These are phyloP conservation scores for Pichia nanzhaoensis DNA, from an alignment of 805 yeast genomes.

Conservation along the genomic window DNA sequence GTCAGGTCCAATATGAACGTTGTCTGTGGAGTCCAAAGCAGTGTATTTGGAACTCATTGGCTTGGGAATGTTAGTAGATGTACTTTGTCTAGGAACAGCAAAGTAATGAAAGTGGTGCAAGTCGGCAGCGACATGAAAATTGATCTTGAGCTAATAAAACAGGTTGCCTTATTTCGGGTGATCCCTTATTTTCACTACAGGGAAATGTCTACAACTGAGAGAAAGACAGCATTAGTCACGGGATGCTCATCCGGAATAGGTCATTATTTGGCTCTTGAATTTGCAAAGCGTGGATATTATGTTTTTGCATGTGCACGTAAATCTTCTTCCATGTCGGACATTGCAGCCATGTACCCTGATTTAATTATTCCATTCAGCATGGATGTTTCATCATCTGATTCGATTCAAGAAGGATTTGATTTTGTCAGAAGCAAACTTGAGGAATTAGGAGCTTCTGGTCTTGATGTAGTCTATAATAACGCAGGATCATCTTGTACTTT, in stretches of 20 bases:
- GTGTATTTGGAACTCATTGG: constrained; percentile 3
- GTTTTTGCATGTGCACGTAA: constrained; percentile 76
- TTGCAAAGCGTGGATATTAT: constrained; percentile 37
- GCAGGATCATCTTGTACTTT: constrained; percentile 57
- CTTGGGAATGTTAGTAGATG: not conserved
- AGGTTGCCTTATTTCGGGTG: not conserved
- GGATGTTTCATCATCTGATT: constrained; percentile 51
- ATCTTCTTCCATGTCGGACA: constrained; percentile 48
- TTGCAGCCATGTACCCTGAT: constrained; percentile 31
- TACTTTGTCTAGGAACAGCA: not conserved
- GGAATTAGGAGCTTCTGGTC: constrained; percentile 21
- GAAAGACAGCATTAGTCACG: constrained; percentile 41
- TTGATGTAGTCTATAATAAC: constrained; percentile 64
- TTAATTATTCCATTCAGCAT: constrained; percentile 42
- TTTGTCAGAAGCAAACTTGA: constrained; percentile 28
- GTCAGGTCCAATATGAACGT: constrained; percentile 2
- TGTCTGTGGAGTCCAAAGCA: constrained; percentile 9
- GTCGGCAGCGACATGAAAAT: not conserved
- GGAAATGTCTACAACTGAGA: not conserved
- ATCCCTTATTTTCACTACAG: not conserved
- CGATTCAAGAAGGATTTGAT: constrained; percentile 39
- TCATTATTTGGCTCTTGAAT: constrained; percentile 37
- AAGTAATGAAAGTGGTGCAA: not conserved
- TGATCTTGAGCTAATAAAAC: not conserved
- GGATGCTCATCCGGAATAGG: constrained; percentile 63